These are phyloP conservation scores for Xylaria curta DNA, from an alignment of 495 filamentous ascomycete species.

Conservation along the genomic window DNA sequence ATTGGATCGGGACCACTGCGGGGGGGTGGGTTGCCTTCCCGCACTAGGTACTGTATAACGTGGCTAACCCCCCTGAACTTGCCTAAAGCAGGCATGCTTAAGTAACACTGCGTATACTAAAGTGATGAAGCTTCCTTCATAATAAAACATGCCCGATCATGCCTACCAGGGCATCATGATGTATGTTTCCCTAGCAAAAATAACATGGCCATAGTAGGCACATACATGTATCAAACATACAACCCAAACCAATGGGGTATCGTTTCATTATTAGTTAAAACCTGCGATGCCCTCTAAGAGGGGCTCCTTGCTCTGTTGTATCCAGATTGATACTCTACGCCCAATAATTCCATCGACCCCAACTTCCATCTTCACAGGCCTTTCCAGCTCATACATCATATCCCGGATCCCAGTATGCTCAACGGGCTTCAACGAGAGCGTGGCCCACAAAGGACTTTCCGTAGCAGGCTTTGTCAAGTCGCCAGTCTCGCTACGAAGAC, in stretches of 20 bases:
- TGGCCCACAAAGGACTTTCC: conserved; percentile 45
- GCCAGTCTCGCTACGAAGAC: conserved; percentile 42
- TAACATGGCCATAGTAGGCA: too few relatives aligned
- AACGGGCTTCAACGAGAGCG: conserved; percentile 36
- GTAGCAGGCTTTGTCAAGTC: conserved; percentile 41
- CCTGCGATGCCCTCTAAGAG: conserved; percentile 56
- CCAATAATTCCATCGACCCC: conserved; percentile 55
- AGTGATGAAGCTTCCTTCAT: too few relatives aligned
- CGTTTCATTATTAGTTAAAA: conserved; percentile 42
- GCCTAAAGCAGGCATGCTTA: neutral
- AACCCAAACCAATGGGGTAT: neutral
- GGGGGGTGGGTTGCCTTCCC: neutral
- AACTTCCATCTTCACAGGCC: conserved; percentile 47
- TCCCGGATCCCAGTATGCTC: neutral
- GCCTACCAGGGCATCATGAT: too few relatives aligned
- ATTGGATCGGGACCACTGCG: neutral
- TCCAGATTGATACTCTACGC: conserved; percentile 50
- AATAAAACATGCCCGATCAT: too few relatives aligned
- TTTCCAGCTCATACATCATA: conserved; percentile 41
- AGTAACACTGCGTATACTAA: too few relatives aligned
- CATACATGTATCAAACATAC: neutral
- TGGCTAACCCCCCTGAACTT: neutral
- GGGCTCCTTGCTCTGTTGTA: conserved; percentile 31
- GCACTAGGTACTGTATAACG: neutral
- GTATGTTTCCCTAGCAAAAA: too few relatives aligned